These are phyloP conservation scores for Neofusicoccum sp. DNA, from an alignment of 2,329 filamentous ascomycete species.

Conservation along the genomic window DNA sequence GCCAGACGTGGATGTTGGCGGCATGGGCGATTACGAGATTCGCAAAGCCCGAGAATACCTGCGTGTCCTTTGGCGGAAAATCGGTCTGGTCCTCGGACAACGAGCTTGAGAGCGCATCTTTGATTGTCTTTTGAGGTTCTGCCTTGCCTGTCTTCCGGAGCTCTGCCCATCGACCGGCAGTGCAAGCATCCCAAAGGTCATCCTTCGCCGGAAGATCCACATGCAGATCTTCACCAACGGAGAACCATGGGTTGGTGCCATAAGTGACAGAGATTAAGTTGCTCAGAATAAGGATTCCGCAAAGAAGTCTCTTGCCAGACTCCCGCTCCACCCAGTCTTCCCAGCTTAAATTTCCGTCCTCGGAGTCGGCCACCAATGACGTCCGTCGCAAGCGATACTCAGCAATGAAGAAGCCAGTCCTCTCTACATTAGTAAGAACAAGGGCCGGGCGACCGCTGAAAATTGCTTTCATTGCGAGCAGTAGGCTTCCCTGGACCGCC, in stretches of 20 bases:
- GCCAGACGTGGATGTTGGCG: slow-evolving; percentile 37
- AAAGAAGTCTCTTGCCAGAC: slow-evolving; percentile 32
- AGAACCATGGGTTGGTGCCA: slow-evolving; percentile 32
- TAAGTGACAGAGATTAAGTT: slow-evolving; percentile 35
- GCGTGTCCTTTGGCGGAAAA: slow-evolving; percentile 10
- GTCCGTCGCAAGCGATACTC: slow-evolving; percentile 25
- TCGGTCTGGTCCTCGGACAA: slow-evolving; percentile 24
- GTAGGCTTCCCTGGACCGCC: slow-evolving; percentile 31
- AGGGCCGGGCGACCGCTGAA: slow-evolving; percentile 27
- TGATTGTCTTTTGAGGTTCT: slow-evolving; percentile 1
- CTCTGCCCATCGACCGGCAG: slow-evolving; percentile 27
- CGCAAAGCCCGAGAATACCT: slow-evolving; percentile 25
- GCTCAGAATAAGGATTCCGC: slow-evolving; percentile 33
- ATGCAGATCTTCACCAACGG: slow-evolving; percentile 33
- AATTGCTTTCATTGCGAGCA: slow-evolving; percentile 30
- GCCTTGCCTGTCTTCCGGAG: slow-evolving; percentile 6
- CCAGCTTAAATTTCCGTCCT: slow-evolving; percentile 24
- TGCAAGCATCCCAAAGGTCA: slow-evolving; percentile 31
- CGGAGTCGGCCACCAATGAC: slow-evolving; percentile 20
- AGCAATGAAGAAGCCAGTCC: slow-evolving; percentile 22
- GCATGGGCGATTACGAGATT: slow-evolving; percentile 36
- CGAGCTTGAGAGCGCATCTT: slow-evolving; percentile 24
- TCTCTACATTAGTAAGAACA: slow-evolving; percentile 22
- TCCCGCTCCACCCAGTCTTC: slow-evolving; percentile 31
- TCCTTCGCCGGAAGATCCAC: slow-evolving; percentile 36